phyloP scores from a whole-genome alignment of 1,284 basidiomycete genomes.

The Pseudozyma thailandica region DNA sequence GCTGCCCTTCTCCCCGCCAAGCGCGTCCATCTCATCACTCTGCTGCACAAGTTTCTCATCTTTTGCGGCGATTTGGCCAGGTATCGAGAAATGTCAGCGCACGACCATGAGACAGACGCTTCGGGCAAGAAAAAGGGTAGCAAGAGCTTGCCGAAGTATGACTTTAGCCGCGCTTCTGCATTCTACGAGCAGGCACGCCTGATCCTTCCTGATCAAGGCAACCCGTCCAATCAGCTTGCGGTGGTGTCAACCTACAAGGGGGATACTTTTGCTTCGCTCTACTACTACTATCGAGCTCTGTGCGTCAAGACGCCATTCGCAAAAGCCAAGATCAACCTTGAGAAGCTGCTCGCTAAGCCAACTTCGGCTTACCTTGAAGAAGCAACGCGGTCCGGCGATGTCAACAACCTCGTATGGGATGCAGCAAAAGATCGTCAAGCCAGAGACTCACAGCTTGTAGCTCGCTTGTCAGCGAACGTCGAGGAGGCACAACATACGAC shows the following conservation, averaged over 20 bases:
- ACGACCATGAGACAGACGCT: conserved; percentile 26
- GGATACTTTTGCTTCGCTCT: conserved; percentile 82
- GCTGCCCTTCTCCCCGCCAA: conserved; percentile 51
- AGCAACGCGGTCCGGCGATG: conserved; percentile 18
- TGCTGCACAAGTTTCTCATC: conserved; percentile 86
- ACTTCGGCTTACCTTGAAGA: conserved; percentile 39
- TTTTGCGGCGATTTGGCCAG: conserved; percentile 93
- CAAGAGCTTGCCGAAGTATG: conserved; percentile 25
- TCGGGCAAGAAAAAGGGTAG: conserved; percentile 11
- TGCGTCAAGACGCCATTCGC: conserved; percentile 87
- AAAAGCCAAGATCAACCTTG: conserved; percentile 85
- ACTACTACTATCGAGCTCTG: conserved; percentile 90
- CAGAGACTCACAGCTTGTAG: conserved; percentile 27
- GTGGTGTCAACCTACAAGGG: conserved; percentile 85
- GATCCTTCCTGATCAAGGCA: conserved; percentile 69
- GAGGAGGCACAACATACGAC: conserved; percentile 20
- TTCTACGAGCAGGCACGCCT: conserved; percentile 63
- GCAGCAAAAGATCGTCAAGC: conserved; percentile 22
- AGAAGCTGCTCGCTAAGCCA: conserved; percentile 69
- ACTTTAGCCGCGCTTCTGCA: conserved; percentile 54
- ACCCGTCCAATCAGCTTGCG: conserved; percentile 93
- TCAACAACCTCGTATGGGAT: conserved; percentile 23
- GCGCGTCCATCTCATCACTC: conserved; percentile 64
- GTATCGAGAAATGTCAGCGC: conserved; percentile 84
- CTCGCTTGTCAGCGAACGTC: conserved; percentile 20